Percentiles rank a stretch among this genome's conserved stretches.
Conservation (phyloP, 2,329 filamentous ascomycete species). For the Neophaeococcomyces aloes region DNA sequence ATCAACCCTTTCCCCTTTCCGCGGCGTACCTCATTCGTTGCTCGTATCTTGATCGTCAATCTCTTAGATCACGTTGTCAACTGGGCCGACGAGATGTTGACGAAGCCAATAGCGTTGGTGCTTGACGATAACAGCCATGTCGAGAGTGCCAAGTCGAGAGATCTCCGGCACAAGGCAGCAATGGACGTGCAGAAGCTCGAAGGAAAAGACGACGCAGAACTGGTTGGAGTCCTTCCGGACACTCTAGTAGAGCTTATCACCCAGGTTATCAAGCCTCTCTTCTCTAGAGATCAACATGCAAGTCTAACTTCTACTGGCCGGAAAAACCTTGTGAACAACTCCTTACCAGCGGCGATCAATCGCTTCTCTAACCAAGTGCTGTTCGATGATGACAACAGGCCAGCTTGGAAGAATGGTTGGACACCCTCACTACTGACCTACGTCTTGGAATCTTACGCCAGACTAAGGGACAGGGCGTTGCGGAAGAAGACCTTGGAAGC, state of each 20-base stretch:
- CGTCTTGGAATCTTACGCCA: slow-evolving; percentile 10
- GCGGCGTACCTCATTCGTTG: too few species aligned
- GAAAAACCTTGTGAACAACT: slow-evolving; percentile 32
- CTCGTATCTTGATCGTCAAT: too few species aligned
- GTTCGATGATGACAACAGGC: slow-evolving; percentile 9
- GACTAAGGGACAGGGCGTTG: not conserved
- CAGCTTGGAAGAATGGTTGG: slow-evolving; percentile 17
- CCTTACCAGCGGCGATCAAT: slow-evolving; percentile 28
- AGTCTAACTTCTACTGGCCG: slow-evolving; percentile 34
- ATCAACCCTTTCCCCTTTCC: too few species aligned
- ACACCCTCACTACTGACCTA: slow-evolving; percentile 11
- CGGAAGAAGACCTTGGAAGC: slow-evolving; percentile 26
- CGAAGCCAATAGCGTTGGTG: not conserved
- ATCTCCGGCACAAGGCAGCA: not conserved
- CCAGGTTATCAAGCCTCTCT: slow-evolving; percentile 30
- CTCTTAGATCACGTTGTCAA: too few species aligned
- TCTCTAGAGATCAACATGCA: slow-evolving; percentile 32
- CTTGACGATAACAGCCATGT: slow-evolving; percentile 1
- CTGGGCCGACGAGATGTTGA: not conserved
- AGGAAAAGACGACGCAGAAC: not conserved
- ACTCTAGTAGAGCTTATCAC: slow-evolving; percentile 19
- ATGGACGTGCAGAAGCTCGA: not conserved
- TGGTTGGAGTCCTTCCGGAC: slow-evolving; percentile 7
- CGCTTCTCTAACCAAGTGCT: slow-evolving; percentile 22
- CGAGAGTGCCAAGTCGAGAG: not conserved